phyloP scores from a whole-genome alignment of 2,329 filamentous ascomycete species.

The Ambrosiella beaveri region DNA sequence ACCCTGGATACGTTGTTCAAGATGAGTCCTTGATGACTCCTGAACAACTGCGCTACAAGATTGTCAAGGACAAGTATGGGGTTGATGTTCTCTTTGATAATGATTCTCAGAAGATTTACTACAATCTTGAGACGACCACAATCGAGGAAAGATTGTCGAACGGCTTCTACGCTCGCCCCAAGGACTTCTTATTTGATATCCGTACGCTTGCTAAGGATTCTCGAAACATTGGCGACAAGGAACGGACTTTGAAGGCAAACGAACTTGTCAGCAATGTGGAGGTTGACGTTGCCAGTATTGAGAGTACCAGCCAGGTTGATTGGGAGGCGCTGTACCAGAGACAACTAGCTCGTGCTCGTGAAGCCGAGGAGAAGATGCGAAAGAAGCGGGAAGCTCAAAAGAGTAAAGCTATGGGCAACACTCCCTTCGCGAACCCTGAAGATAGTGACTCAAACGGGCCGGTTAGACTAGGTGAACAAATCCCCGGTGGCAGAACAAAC shows the following conservation, averaged over 20 bases:
- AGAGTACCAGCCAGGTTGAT: slow-evolving; percentile 48
- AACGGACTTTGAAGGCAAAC: slow-evolving; percentile 70
- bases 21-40: slow-evolving; percentile 28
- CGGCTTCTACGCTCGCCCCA: slow-evolving; percentile 81
- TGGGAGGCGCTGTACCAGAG: slow-evolving; percentile 69
- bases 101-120: slow-evolving; percentile 68
- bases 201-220: slow-evolving; percentile 72
- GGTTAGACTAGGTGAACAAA: slow-evolving; percentile 44
- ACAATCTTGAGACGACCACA: slow-evolving; percentile 81
- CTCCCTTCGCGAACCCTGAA: slow-evolving; percentile 15
- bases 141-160: slow-evolving; percentile 96
- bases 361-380: slow-evolving; percentile 40
- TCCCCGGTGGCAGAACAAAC: slow-evolving; percentile 37
- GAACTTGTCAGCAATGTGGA: slow-evolving; percentile 88
- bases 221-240: slow-evolving; percentile 63
- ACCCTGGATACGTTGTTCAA: slow-evolving; percentile 50
- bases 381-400: slow-evolving; percentile 31
- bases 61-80: slow-evolving; percentile 63
- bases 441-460: slow-evolving; percentile 38
- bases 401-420: neutral
- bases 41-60: slow-evolving; percentile 58
- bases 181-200: slow-evolving; percentile 80
- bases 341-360: slow-evolving; percentile 47
- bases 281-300: slow-evolving; percentile 70
- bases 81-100: slow-evolving; percentile 60